phyloP scores from a whole-genome alignment of 768 basidiomycete genomes.

The Boletus pseudopeckii region DNA sequence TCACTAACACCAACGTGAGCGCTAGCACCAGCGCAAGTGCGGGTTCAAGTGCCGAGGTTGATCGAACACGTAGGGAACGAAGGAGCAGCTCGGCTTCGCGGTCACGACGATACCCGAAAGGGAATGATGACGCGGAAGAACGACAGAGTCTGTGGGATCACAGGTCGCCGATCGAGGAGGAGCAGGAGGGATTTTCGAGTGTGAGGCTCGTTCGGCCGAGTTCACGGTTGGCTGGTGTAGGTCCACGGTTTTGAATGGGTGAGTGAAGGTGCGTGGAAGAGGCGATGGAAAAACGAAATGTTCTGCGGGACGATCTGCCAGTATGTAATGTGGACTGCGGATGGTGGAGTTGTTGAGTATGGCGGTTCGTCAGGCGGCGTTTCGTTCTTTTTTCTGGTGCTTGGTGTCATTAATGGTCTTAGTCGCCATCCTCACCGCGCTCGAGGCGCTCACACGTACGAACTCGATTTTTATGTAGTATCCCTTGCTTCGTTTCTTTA shows the following conservation, averaged over 20 bases:
- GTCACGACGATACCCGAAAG: slow-evolving; percentile 43
- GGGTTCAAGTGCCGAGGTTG: not conserved
- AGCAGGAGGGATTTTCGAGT: slow-evolving; percentile 16
- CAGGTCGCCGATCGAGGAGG: slow-evolving; percentile 27
- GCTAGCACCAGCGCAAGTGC: too few species aligned
- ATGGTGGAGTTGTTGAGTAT: not conserved
- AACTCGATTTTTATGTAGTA: not conserved
- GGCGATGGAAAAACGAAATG: not conserved
- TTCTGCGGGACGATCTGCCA: not conserved
- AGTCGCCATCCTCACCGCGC: not conserved
- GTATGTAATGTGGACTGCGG: not conserved
- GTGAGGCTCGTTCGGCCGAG: slow-evolving; percentile 40
- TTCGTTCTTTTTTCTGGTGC: not conserved
- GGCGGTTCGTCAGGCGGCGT: not conserved
- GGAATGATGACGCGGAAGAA: slow-evolving; percentile 59
- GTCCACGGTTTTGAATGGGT: slow-evolving; percentile 19
- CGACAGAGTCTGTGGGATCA: slow-evolving; percentile 52
- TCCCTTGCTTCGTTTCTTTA: not conserved
- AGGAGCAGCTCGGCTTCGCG: slow-evolving; percentile 44
- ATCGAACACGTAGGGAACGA: slow-evolving; percentile 27
- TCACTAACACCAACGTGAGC: too few species aligned
- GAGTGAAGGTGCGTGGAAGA: not conserved
- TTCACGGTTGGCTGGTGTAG: slow-evolving; percentile 4
- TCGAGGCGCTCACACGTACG: not conserved
- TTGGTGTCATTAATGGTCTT: not conserved